phyloP scores from a whole-genome alignment of 163 green algal species.

The Scenedesmus sp. region DNA sequence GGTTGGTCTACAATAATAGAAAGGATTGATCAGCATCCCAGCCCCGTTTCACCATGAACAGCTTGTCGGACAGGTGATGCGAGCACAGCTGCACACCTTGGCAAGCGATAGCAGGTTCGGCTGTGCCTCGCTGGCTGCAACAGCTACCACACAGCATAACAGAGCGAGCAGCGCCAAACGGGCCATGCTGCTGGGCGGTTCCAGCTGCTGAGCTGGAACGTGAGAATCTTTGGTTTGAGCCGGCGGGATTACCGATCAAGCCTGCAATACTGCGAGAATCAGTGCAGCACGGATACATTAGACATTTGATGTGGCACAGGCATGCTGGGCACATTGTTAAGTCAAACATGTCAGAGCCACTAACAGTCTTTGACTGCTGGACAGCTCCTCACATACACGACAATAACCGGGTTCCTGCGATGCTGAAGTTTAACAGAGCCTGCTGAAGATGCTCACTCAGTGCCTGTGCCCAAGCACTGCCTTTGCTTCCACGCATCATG shows the following conservation, averaged over 20 bases:
- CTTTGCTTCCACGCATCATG: too few relatives aligned
- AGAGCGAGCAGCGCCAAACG: not conserved
- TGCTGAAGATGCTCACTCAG: too few relatives aligned
- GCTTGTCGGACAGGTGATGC: not conserved
- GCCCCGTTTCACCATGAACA: not conserved
- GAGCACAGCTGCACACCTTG: not conserved
- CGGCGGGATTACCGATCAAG: not conserved
- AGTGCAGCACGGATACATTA: too few relatives aligned
- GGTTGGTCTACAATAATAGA: not conserved
- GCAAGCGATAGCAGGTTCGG: conserved; percentile 4
- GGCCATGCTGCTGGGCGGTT: not conserved
- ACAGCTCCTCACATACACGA: too few relatives aligned
- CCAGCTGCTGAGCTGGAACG: not conserved
- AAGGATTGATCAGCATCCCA: not conserved
- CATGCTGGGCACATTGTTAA: too few relatives aligned
- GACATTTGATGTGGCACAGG: too few relatives aligned
- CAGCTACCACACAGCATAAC: not conserved
- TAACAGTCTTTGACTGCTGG: too few relatives aligned
- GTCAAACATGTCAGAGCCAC: too few relatives aligned
- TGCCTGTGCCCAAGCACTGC: too few relatives aligned
- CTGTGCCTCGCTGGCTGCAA: not conserved
- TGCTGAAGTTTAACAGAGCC: too few relatives aligned
- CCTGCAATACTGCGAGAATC: too few relatives aligned
- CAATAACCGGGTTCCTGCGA: too few relatives aligned
- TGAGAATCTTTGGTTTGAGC: not conserved